phyloP scores from a whole-genome alignment of 345 rosid species.

The Pistacia atlantica region DNA sequence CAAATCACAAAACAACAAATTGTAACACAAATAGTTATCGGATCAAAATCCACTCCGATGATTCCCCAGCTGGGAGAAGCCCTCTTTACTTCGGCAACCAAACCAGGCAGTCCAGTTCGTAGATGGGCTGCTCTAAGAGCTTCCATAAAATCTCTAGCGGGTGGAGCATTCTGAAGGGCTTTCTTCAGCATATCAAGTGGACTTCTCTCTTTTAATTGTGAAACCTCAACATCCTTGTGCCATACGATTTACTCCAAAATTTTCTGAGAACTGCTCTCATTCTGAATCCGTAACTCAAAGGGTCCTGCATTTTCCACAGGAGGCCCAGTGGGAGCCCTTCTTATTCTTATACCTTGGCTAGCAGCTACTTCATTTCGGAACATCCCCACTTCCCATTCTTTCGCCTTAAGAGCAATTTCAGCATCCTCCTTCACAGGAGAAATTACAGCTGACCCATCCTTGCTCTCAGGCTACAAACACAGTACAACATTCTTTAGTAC shows the following conservation, averaged over 20 bases:
- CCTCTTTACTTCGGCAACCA: slow-evolving; percentile 97
- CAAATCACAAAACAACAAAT: neutral
- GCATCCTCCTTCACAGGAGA: slow-evolving; percentile 34
- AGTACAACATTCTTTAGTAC: neutral
- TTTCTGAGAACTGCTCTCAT: slow-evolving; percentile 80
- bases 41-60: slow-evolving; percentile 67
- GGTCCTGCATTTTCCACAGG: slow-evolving; percentile 91
- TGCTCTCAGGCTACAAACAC: slow-evolving; percentile 39
- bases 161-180: slow-evolving; percentile 59
- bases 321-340: slow-evolving; percentile 75
- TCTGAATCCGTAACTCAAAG: slow-evolving; percentile 76
- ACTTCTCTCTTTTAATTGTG: slow-evolving; percentile 62
- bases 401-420: slow-evolving; percentile 53
- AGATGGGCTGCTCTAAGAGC: slow-evolving; percentile 77
- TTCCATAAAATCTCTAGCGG: slow-evolving; percentile 75
- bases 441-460: slow-evolving; percentile 36
- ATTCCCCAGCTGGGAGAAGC: slow-evolving; percentile 96
- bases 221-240: slow-evolving; percentile 82
- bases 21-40: neutral
- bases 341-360: slow-evolving; percentile 74
- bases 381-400: slow-evolving; percentile 76
- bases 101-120: slow-evolving; percentile 75
- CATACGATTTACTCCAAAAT: slow-evolving; percentile 91
- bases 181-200: slow-evolving; percentile 56
- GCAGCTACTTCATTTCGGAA: slow-evolving; percentile 70